Base-by-base conservation (phyloP, 2,329 filamentous ascomycete genomes). In the Trichoderma guizhouense region DNA sequence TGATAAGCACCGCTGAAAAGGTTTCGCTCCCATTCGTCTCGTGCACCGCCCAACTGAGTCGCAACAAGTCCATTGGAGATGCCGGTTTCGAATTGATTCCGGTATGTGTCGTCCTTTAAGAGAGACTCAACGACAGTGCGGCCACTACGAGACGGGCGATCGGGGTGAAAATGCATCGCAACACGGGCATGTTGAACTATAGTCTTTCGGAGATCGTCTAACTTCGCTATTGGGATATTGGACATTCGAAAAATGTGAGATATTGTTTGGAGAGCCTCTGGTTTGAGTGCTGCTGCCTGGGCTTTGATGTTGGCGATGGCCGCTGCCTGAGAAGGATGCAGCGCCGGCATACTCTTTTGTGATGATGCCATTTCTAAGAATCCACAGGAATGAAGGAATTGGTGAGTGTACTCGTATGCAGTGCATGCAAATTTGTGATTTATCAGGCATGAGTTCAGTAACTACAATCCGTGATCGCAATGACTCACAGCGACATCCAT, bases 11-110 rank as follows among this genome's bases (percentile, higher is more conserved):
- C 70, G 18, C 51, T 26, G 21, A 68, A 72, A 15, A 72, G 70
- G 7, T 12, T 43, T 26, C 70, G 32, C 32, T 72, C 70, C 70
- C 70, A 76, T 18, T 71, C 63, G n/a, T 76, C 75, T 8, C 72
- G 66, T 3, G 53, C 30, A 6, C 73, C 71, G 12, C 74, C 74
- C 5, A 72, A 32, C 2, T 71, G 60, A 9, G 68, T 67, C 5
- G 72, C 57, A 21, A 75, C 72, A 11, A 74, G 65, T 12, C 75
- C 73, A 14, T 76, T 76, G 21, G 74, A 76, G 43, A 75, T 75
- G 18, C 73, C 69, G 5, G 75, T 75, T 62, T 76, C 73, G 30
- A 75, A 76, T 32, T 76, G 75, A 28, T 58, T 74, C 39, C 71
- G 70, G 51, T 75, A 75, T 55, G 72, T 66, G 28, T 72, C 74